Evolutionary conservation across 2,329 filamentous ascomycete species (phyloP).

Genomic region (Tolypocladium pustulatum): DNA sequence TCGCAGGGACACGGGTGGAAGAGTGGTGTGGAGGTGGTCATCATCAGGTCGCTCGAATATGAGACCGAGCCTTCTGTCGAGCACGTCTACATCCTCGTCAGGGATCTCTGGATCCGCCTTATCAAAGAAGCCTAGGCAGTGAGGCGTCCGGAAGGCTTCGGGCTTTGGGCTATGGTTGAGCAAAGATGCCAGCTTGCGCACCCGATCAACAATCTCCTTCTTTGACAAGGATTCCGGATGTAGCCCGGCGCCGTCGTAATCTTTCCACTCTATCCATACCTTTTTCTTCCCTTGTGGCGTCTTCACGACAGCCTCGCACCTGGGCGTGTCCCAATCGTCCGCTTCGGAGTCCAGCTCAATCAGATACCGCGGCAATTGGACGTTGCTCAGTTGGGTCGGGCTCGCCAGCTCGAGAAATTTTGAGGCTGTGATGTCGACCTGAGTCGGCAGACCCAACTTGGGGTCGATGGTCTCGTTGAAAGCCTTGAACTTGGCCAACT

Average conservation of each 20-base stretch:
- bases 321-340: constrained; percentile 21
- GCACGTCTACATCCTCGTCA: constrained; percentile 28
- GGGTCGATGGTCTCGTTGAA: constrained; percentile 36
- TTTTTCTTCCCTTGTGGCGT: constrained; percentile 22
- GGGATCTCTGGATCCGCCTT: constrained; percentile 23
- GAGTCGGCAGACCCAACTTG: constrained; percentile 14
- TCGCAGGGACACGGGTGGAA: constrained; percentile 35
- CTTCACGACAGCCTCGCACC: constrained; percentile 29
- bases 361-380: constrained; percentile 23
- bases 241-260: constrained; percentile 28
- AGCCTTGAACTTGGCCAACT: constrained; percentile 39
- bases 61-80: constrained; percentile 37
- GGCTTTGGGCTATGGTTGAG: constrained; percentile 37
- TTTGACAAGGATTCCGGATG: constrained; percentile 27
- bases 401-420: constrained; percentile 28
- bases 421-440: constrained; percentile 24
- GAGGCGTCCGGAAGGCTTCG: constrained; percentile 36
- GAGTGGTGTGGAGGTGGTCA: constrained; percentile 20
- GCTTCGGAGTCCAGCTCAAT: constrained; percentile 20
- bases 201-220: constrained; percentile 29
- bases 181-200: constrained; percentile 35
- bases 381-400: constrained; percentile 18
- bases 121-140: constrained; percentile 41
- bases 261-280: constrained; percentile 42
- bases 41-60: constrained; percentile 39